Conservation (phyloP, 2,329 filamentous ascomycete species). For the Cladophialophora exuberans region DNA sequence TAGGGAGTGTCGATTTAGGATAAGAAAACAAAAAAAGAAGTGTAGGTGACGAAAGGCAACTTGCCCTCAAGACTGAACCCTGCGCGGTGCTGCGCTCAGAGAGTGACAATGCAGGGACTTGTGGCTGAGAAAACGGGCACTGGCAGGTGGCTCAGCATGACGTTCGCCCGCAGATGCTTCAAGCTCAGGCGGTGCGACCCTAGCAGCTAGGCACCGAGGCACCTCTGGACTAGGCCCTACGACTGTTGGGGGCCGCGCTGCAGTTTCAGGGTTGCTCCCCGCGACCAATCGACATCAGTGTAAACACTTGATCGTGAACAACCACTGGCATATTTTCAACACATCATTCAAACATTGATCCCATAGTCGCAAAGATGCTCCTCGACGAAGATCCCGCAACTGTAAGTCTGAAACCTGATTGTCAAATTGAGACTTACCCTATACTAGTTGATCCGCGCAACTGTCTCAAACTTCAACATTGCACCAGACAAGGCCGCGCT, state of each 20-base stretch:
- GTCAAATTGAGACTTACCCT: conserved; percentile 8
- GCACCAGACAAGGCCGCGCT: conserved; percentile 83
- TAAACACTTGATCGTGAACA: not conserved
- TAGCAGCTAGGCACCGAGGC: too few species aligned
- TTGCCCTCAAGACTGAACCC: not conserved
- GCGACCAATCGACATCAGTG: conserved; percentile 13
- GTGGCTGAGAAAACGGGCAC: conserved; percentile 7
- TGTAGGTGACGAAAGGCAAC: not conserved
- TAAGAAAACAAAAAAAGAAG: not conserved
- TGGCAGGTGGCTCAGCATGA: conserved; percentile 14
- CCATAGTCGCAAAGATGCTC: conserved; percentile 63
- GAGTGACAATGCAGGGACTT: conserved; percentile 2
- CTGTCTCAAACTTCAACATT: conserved; percentile 94
- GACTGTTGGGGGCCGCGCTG: too few species aligned
- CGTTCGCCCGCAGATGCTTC: conserved; percentile 1
- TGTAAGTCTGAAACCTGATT: conserved; percentile 53
- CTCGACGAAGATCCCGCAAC: conserved; percentile 91
- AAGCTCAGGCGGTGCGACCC: too few species aligned
- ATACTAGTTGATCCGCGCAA: conserved; percentile 81
- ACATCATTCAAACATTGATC: not conserved
- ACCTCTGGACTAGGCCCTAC: too few species aligned
- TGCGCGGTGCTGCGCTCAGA: not conserved
- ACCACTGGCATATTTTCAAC: not conserved
- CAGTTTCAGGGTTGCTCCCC: conserved; percentile 18
- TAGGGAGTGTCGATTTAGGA: not conserved